A percentile compares a stretch with the other conserved stretches of the same genome.
Conservation (phyloP, 2,329 filamentous ascomycete species). For the Zasmidium cellare region DNA sequence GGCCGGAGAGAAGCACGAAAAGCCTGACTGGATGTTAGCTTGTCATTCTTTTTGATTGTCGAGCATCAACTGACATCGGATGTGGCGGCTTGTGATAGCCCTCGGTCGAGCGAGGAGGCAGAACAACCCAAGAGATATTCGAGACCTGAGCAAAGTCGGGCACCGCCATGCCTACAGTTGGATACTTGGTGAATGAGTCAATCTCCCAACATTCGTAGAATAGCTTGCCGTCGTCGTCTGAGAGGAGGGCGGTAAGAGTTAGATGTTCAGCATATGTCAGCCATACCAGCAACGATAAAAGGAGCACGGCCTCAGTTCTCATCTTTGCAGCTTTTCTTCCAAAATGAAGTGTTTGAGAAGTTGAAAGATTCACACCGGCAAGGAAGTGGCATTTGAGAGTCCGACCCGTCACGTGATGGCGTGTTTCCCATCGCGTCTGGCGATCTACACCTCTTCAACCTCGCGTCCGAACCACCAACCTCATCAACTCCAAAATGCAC, state of each 20-base stretch:
- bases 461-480: not conserved
- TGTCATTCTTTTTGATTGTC: not conserved
- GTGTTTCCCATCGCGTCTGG: too few relatives aligned
- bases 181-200: slow-evolving; percentile 5
- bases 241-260: slow-evolving; percentile 9
- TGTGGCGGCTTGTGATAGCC: slow-evolving; percentile 46
- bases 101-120: slow-evolving; percentile 41
- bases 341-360: too few relatives aligned
- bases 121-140: slow-evolving; percentile 39
- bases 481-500: not conserved
- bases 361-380: too few relatives aligned
- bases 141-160: slow-evolving; percentile 15
- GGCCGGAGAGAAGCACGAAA: slow-evolving; percentile 41
- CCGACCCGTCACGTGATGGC: too few relatives aligned
- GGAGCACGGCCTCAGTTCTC: not conserved
- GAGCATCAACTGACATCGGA: slow-evolving; percentile 2
- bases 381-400: too few relatives aligned
- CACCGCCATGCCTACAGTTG: slow-evolving; percentile 9
- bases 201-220: slow-evolving; percentile 12
- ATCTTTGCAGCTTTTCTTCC: not conserved
- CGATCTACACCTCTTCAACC: not conserved
- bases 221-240: not conserved
- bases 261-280: not conserved
- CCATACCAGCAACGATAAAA: not conserved
- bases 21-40: not conserved